Evolutionary conservation across 2,329 filamentous ascomycete species (phyloP).

Genomic region (Fusarium napiforme): DNA sequence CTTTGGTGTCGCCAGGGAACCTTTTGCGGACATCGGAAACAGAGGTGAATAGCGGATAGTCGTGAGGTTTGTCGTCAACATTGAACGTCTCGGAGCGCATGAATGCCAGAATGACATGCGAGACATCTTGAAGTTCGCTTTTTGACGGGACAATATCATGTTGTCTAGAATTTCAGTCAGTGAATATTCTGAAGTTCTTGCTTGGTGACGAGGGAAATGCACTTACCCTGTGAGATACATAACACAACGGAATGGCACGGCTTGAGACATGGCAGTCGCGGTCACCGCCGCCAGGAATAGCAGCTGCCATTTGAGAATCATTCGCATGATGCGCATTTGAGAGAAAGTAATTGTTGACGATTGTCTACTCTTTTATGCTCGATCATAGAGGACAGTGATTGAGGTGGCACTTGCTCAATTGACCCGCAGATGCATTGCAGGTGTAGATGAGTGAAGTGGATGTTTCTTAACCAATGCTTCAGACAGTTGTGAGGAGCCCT

Average conservation of each 20-base stretch:
- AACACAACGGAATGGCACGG: conserved; percentile 48
- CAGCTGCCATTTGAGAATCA: neutral
- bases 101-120: conserved; percentile 69
- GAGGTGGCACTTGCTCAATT: neutral
- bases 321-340: neutral
- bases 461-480: neutral
- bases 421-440: neutral
- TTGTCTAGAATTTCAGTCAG: conserved; percentile 54
- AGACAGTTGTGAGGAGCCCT: neutral
- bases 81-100: conserved; percentile 66
- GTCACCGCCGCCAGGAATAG: neutral
- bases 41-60: conserved; percentile 65
- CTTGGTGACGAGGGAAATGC: neutral
- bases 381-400: neutral
- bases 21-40: conserved; percentile 59
- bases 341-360: neutral
- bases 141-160: conserved; percentile 56
- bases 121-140: conserved; percentile 56
- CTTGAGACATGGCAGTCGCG: neutral
- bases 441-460: neutral
- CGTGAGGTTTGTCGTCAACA: conserved; percentile 46
- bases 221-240: conserved; percentile 63
- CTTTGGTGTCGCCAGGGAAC: conserved; percentile 65
- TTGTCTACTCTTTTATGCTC: neutral
- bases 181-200: neutral